These are phyloP conservation scores for Phanerodontia chrysosporium DNA, from an alignment of 768 basidiomycete genomes.

Conservation along the genomic window DNA sequence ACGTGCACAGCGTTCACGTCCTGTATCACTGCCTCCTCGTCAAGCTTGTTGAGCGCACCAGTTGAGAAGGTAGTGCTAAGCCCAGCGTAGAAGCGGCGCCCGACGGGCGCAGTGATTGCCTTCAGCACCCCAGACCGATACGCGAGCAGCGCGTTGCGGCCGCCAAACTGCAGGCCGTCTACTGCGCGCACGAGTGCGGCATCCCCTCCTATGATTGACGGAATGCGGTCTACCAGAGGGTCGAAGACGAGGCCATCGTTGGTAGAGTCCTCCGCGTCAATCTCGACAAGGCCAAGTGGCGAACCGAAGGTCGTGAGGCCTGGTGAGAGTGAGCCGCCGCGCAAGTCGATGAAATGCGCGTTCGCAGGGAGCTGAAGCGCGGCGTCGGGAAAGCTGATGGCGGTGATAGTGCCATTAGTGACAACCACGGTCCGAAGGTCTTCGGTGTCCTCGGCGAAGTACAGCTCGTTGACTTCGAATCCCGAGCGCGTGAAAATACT, in stretches of 20 bases:
- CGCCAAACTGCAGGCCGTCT: conserved; percentile 54
- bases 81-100: conserved; percentile 32
- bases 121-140: conserved; percentile 45
- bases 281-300: conserved; percentile 60
- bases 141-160: conserved; percentile 35
- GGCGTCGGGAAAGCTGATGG: conserved; percentile 36
- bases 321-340: conserved; percentile 58
- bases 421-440: conserved; percentile 40
- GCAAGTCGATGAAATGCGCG: conserved; percentile 43
- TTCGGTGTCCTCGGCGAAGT: neutral
- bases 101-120: conserved; percentile 34
- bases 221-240: conserved; percentile 36
- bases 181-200: conserved; percentile 52
- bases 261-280: conserved; percentile 52
- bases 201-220: conserved; percentile 38
- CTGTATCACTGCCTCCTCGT: conserved; percentile 38
- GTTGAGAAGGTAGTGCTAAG: conserved; percentile 40
- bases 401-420: conserved; percentile 43
- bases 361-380: conserved; percentile 5
- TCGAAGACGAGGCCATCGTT: conserved; percentile 58
- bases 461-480: conserved; percentile 13
- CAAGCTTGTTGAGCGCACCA: conserved; percentile 36
- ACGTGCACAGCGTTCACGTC: conserved; percentile 37
- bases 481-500: conserved; percentile 27
- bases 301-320: conserved; percentile 66